Conservation (phyloP, 306 rosid species). For the Quercus parvula region DNA sequence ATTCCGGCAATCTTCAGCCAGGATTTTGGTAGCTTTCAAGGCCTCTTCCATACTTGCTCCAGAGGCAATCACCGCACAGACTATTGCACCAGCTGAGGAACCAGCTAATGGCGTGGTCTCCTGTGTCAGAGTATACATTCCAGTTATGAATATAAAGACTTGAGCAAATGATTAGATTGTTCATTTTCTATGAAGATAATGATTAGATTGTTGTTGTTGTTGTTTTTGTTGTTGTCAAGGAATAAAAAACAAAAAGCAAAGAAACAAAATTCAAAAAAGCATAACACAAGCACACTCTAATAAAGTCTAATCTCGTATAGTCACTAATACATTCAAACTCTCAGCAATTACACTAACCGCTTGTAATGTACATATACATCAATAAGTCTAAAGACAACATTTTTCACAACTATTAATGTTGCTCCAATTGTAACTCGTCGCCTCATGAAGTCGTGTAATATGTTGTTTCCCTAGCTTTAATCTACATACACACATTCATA, state of each 20-base stretch:
- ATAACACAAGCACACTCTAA: neutral
- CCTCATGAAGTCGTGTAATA: too few relatives aligned
- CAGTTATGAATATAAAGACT: neutral
- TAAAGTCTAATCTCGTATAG: neutral
- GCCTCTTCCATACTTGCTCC: slow-evolving; percentile 92
- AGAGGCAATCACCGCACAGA: slow-evolving; percentile 89
- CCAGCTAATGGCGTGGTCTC: slow-evolving; percentile 96
- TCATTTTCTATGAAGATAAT: neutral
- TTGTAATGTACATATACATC: neutral
- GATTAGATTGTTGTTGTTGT: too few relatives aligned
- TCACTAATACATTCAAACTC: neutral
- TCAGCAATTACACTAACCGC: neutral
- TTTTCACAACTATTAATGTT: too few relatives aligned
- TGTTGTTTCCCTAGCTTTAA: too few relatives aligned
- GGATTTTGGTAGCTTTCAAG: slow-evolving; percentile 69
- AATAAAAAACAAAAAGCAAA: neutral
- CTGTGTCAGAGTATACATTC: slow-evolving; percentile 37
- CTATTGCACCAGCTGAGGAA: slow-evolving; percentile 97
- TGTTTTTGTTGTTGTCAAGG: neutral
- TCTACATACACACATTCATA: too few relatives aligned
- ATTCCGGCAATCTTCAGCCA: slow-evolving; percentile 86
- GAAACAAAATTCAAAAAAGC: neutral
- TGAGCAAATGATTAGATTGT: neutral
- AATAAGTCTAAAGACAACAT: too few relatives aligned
- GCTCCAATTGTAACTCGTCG: too few relatives aligned